phyloP scores from a whole-genome alignment of 2,329 filamentous ascomycete species.

The Sporothrix inflata region DNA sequence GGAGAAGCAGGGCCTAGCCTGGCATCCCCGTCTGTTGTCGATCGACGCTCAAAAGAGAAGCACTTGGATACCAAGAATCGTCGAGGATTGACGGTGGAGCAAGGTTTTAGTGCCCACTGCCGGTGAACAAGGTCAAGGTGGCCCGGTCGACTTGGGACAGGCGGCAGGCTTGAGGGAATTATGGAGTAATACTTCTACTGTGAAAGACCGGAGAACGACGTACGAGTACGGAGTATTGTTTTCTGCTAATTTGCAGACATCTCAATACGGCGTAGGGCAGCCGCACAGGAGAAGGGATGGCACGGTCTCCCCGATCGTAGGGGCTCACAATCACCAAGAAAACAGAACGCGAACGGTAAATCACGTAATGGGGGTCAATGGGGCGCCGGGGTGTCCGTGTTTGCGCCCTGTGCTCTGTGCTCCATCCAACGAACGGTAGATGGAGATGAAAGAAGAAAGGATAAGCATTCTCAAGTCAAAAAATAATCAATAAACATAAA shows the following conservation, averaged over 20 bases:
- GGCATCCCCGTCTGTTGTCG: not conserved
- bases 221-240: not conserved
- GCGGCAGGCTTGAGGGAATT: not conserved
- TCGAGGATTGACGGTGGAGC: not conserved
- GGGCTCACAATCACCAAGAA: not conserved
- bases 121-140: not conserved
- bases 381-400: not conserved
- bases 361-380: not conserved
- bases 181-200: not conserved
- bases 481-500: too few species aligned
- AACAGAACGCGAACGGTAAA: not conserved
- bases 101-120: not conserved
- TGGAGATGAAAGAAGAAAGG: not conserved
- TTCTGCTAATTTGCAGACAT: not conserved
- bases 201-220: not conserved
- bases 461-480: not conserved
- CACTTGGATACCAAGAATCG: not conserved
- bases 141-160: not conserved
- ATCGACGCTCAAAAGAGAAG: not conserved
- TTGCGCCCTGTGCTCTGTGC: not conserved
- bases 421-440: not conserved
- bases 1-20: not conserved
- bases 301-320: constrained; percentile 17
- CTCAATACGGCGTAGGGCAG: not conserved
- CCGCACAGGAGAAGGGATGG: constrained; percentile 14